Evolutionary conservation across 1,284 basidiomycete genomes (phyloP).

Genomic region (Boletellus sp.): DNA sequence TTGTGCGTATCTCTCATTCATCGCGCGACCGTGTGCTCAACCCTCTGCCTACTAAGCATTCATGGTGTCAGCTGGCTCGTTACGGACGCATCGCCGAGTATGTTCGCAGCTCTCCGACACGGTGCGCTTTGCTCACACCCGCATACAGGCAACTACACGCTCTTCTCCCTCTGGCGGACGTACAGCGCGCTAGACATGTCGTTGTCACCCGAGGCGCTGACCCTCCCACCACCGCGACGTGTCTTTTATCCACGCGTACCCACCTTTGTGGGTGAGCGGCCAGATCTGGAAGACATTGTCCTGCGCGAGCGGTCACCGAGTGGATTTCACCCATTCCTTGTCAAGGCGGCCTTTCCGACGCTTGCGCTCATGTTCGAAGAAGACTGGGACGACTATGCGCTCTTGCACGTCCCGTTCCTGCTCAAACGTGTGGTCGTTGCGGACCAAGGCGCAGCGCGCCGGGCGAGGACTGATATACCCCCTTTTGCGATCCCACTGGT

Average conservation of each 20-base stretch:
- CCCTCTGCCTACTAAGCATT: slow-evolving; percentile 36
- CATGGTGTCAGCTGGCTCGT: slow-evolving; percentile 57
- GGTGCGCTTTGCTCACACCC: background rate
- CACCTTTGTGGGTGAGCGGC: slow-evolving; percentile 52
- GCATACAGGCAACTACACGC: slow-evolving; percentile 59
- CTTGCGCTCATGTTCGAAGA: slow-evolving; percentile 63
- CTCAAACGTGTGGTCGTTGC: slow-evolving; percentile 74
- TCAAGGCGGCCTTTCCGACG: slow-evolving; percentile 70
- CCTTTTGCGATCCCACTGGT: slow-evolving; percentile 58
- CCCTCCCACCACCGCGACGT: slow-evolving; percentile 65
- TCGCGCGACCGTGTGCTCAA: background rate
- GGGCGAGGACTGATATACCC: slow-evolving; percentile 33
- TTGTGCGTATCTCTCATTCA: slow-evolving; percentile 38
- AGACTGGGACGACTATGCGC: slow-evolving; percentile 74
- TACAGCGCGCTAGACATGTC: slow-evolving; percentile 66
- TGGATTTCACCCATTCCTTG: slow-evolving; percentile 62
- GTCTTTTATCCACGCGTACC: slow-evolving; percentile 68
- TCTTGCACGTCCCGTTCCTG: slow-evolving; percentile 65
- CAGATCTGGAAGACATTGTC: slow-evolving; percentile 43
- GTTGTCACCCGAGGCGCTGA: slow-evolving; percentile 49
- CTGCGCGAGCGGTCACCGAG: slow-evolving; percentile 45
- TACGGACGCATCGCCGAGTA: slow-evolving; percentile 46
- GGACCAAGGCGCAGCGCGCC: slow-evolving; percentile 66
- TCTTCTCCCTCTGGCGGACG: slow-evolving; percentile 77
- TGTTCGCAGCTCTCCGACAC: slow-evolving; percentile 20